Conservation (phyloP, 495 filamentous ascomycete species). For the Neurospora sp. region DNA sequence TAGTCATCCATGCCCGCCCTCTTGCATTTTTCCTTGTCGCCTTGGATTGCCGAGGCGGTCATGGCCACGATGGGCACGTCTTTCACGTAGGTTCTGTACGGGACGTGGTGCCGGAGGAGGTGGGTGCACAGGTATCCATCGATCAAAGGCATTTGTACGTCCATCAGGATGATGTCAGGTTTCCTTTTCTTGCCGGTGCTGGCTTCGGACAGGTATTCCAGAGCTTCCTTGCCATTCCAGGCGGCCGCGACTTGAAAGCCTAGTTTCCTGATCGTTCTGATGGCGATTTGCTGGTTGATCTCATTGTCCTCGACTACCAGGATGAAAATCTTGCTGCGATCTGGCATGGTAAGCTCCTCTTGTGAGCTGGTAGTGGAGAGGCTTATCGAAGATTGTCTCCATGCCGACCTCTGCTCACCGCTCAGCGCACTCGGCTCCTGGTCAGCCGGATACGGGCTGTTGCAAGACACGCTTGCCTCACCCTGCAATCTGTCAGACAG, state of each 20-base stretch:
- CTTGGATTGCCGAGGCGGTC: conserved; percentile 74
- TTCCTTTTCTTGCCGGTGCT: conserved; percentile 29
- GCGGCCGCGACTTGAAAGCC: conserved; percentile 62
- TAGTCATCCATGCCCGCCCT: conserved; percentile 80
- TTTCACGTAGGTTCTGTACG: conserved; percentile 42
- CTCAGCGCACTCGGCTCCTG: conserved; percentile 4
- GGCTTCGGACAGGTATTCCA: conserved; percentile 49
- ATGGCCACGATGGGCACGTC: conserved; percentile 68
- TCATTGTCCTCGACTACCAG: conserved; percentile 77
- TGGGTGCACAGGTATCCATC: conserved; percentile 71
- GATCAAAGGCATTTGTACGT: conserved; percentile 76
- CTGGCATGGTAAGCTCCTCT: conserved; percentile 30
- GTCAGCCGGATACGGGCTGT: conserved; percentile 27
- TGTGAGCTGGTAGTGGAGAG: conserved; percentile 16
- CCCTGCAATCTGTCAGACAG: conserved; percentile 53
- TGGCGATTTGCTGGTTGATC: conserved; percentile 71
- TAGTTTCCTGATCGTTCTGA: conserved; percentile 62
- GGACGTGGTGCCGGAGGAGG: conserved; percentile 51
- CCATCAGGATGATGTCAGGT: conserved; percentile 79
- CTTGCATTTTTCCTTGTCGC: conserved; percentile 69
- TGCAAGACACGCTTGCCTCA: conserved; percentile 51
- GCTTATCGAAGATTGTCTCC: conserved; percentile 24
- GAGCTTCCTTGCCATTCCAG: conserved; percentile 67
- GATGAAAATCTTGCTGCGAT: conserved; percentile 48
- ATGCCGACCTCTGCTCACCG: conserved; percentile 21